phyloP scores from a whole-genome alignment of 768 basidiomycete species.

The Russula abietina region DNA sequence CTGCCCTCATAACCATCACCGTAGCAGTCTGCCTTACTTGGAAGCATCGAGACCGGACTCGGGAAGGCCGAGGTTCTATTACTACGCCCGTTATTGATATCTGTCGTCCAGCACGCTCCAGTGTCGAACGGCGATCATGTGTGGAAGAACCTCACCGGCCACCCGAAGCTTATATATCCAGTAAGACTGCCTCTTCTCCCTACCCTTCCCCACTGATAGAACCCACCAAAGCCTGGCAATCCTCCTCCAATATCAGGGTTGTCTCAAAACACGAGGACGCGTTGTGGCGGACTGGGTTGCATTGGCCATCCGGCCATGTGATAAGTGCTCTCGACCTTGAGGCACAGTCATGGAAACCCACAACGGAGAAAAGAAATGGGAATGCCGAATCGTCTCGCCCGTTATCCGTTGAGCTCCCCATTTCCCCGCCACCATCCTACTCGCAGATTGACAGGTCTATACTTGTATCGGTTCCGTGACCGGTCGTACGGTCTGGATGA shows the following conservation, averaged over 20 bases:
- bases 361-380: neutral
- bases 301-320: neutral
- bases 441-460: constrained; percentile 13
- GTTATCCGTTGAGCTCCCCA: neutral
- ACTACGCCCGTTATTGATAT: neutral
- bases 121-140: neutral
- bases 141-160: neutral
- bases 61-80: neutral
- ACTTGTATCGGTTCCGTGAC: neutral
- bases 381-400: neutral
- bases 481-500: neutral
- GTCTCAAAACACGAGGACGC: neutral
- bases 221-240: neutral
- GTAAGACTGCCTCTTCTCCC: neutral
- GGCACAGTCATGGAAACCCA: constrained; percentile 13
- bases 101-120: neutral
- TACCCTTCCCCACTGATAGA: neutral
- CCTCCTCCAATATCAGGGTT: neutral
- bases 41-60: neutral
- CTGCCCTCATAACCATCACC: neutral
- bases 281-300: neutral
- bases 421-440: constrained; percentile 17
- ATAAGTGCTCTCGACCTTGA: constrained; percentile 16
- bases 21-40: neutral
- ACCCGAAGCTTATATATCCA: neutral